Evolutionary conservation across 1,284 basidiomycete species (phyloP), one percentile per base, ranked within the genome.

Genomic region (Tremellales sp.): DNA sequence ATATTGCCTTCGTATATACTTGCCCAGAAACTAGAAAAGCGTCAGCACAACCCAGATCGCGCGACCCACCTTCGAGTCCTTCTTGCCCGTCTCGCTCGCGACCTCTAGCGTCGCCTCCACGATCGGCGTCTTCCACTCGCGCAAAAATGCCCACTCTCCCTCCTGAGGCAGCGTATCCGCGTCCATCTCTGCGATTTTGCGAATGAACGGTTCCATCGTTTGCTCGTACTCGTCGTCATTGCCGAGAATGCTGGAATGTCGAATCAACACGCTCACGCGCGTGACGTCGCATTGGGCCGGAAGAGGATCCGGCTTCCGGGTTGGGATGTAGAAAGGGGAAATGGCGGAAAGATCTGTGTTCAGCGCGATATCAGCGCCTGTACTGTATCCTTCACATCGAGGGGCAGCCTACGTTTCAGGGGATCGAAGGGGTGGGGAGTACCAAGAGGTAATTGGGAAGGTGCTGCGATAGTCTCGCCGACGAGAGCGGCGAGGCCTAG

Each of bases 31-130:
- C 57, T 65, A 35, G 12, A 18, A 28, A 37, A 13, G 19, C 21
- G 21, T 19, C 18, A 36, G 38, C 10, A 29, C 25, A 19, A 33
- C 36, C 3, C 40, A 26, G 33, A 22, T 14, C 8, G 19, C 18
- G 18, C 8, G 12, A 47, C 61, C 19, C 34, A 68, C 62, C 35
- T 59, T 54, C 13, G 75, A 65, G 52, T 75, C 74, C 16, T 61
- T 53, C 35, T 56, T 63, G 2, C 75, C 75, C 6, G 64, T 57
- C 31, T 63, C 57, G 13, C 69, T 72, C 51, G 94, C 72, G 8
- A 84, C 81, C 54, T 93, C 86, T 35, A 94, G 77, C 62, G 86
- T 88, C 32, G 77, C 75, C 45, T 86, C 77, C 76, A 84, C 82
- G 10, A 76, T 67, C 1, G 66, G 68, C n/a, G 60, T 65, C 45